Base-by-base conservation (phyloP, 345 rosid genomes). In the Hibiscus syriacus region DNA sequence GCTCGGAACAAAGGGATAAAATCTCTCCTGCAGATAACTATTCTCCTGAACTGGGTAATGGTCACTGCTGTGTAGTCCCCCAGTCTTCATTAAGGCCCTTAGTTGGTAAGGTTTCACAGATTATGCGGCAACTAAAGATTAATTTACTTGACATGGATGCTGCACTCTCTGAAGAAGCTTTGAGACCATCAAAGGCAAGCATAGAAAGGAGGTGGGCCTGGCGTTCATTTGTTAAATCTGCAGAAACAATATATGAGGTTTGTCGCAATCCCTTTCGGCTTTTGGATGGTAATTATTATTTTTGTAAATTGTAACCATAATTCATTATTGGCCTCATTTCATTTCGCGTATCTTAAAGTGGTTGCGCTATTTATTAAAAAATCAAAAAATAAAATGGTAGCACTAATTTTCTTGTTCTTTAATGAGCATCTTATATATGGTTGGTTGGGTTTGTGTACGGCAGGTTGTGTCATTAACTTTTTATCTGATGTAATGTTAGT, bases 101-200 rank as follows among this genome's bases (percentile, higher is more conserved):
- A 55, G 71, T 67, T 30, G 96, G 92, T 64, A 88, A 85, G 71
- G 73, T 74, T 72, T 80, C 81, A 56, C 79, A 45, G 49, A 78
- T 86, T 69, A 67, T 77, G 58, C 84, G 84, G 74, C 72, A 66
- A 73, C 87, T 94, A 48, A 94, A 87, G 86, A 80, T 82, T 73
- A 81, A 75, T 83, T 82, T 94, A 79, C 92, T 94, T 69, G 99
- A 94, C 81, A 91, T 94, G 85, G 96, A 89, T 70, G 93, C 92
- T 70, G 96, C 90, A 50, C 82, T 94, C 59, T 78, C 86, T 79
- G 92, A 83, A 80, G 92, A 83, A 76, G 85, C 88, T 74, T 57
- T 94, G 73, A 84, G 83, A 75, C 82, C 87, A 60, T 84, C 99
- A 43, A 94, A 78, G 76, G 82, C 86, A 38, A 69, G 74, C 49